Percentiles rank a stretch among this genome's conserved stretches.
phyloP scores from a whole-genome alignment of 2,329 filamentous ascomycete species.

The Lomentospora prolificans region DNA sequence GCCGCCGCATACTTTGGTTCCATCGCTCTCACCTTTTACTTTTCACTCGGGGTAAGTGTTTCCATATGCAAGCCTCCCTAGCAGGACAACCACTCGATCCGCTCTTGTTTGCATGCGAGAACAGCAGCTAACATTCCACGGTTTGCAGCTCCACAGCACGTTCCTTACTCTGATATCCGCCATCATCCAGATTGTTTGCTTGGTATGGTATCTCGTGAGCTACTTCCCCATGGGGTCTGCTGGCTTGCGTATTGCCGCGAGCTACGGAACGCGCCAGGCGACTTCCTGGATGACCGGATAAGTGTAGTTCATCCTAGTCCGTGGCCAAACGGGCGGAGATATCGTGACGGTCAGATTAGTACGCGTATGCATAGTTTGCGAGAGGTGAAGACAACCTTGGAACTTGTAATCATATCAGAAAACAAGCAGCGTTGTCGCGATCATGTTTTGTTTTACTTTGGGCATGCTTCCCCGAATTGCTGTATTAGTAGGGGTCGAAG shows the following conservation, averaged over 20 bases:
- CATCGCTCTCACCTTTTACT: constrained; percentile 82
- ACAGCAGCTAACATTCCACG: constrained; percentile 13
- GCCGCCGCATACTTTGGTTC: constrained; percentile 92
- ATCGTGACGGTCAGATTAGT: too few species aligned
- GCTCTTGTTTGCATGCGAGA: background rate
- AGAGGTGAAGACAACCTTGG: too few species aligned
- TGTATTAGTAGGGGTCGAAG: too few species aligned
- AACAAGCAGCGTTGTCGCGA: too few species aligned
- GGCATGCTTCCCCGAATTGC: too few species aligned
- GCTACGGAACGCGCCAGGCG: constrained; percentile 75
- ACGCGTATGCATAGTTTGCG: too few species aligned
- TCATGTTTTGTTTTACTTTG: too few species aligned
- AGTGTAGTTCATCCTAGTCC: too few species aligned
- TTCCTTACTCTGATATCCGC: constrained; percentile 78
- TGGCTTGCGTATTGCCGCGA: constrained; percentile 75
- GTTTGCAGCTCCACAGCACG: constrained; percentile 64
- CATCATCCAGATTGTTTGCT: constrained; percentile 70
- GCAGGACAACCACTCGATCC: background rate
- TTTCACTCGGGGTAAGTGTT: constrained; percentile 75
- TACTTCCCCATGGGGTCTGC: constrained; percentile 97
- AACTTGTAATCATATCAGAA: too few species aligned
- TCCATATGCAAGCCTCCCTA: background rate
- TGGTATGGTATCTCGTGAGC: constrained; percentile 90
- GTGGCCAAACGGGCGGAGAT: too few species aligned
- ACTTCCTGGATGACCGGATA: constrained; percentile 80